Conservation (phyloP, 2,329 filamentous ascomycete genomes). For the Aureobasidium lini region DNA sequence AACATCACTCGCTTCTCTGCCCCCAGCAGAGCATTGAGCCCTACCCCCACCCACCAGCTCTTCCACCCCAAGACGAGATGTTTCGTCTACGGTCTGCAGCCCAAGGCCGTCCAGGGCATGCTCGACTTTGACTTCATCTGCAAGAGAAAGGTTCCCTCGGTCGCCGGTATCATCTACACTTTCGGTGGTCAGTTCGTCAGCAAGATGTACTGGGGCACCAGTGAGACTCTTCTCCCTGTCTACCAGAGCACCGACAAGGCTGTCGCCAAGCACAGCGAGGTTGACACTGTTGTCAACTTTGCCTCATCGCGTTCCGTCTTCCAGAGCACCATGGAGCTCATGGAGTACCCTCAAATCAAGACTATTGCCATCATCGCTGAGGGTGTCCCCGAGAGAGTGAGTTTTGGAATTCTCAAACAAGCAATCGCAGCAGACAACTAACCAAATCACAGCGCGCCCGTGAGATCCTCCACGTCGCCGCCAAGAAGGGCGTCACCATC, state of each 20-base stretch:
- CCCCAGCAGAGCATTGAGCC: slow-evolving; percentile 86
- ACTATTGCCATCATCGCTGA: slow-evolving; percentile 99
- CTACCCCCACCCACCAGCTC: slow-evolving; percentile 77
- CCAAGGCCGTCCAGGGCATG: slow-evolving; percentile 58
- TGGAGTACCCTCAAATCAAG: slow-evolving; percentile 95
- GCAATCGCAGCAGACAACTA: background rate
- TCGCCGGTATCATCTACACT: slow-evolving; percentile 99
- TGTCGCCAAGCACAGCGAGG: slow-evolving; percentile 90
- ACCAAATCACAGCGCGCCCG: slow-evolving; percentile 66
- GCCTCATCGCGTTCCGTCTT: slow-evolving; percentile 98
- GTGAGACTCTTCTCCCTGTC: slow-evolving; percentile 95
- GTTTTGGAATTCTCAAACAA: slow-evolving; percentile 28
- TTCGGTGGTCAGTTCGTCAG: slow-evolving; percentile 99
- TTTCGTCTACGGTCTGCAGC: slow-evolving; percentile 99
- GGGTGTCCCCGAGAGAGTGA: slow-evolving; percentile 94
- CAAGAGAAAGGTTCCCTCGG: slow-evolving; percentile 93
- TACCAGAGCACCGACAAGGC: slow-evolving; percentile 94
- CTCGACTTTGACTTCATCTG: slow-evolving; percentile 99
- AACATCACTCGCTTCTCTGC: slow-evolving; percentile 96
- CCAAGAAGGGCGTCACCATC: slow-evolving; percentile 99
- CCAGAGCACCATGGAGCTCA: slow-evolving; percentile 96
- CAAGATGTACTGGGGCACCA: slow-evolving; percentile 99
- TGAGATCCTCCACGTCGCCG: slow-evolving; percentile 92
- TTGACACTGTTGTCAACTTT: slow-evolving; percentile 98
- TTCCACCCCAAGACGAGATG: slow-evolving; percentile 99